Evolutionary conservation across 805 yeast species (phyloP).

Genomic region (Kurtzmaniella fragi): DNA sequence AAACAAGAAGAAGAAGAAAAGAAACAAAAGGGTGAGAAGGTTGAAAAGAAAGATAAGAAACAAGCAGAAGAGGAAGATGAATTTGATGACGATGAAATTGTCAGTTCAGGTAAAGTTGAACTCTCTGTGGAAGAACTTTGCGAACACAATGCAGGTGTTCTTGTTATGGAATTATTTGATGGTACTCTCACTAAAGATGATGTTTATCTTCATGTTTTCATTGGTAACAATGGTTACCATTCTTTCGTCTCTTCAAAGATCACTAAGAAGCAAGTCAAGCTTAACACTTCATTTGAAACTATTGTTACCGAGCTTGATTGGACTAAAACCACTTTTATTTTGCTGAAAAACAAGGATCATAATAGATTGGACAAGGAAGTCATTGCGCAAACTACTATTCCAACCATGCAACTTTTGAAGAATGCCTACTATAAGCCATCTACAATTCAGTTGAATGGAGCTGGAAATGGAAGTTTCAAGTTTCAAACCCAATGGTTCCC

Average conservation of each 20-base stretch:
- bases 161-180: conserved; percentile 60
- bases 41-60: conserved; percentile 10
- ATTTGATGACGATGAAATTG: conserved; percentile 13
- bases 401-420: conserved; percentile 61
- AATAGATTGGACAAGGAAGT: conserved; percentile 50
- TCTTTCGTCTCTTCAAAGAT: conserved; percentile 55
- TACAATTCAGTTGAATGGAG: conserved; percentile 50
- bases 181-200: conserved; percentile 53
- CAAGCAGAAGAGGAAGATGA: conserved; percentile 30
- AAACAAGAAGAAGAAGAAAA: conserved; percentile 26
- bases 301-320: conserved; percentile 71
- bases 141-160: conserved; percentile 66
- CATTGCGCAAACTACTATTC: conserved; percentile 57
- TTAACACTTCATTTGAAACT: conserved; percentile 61
- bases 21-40: conserved; percentile 13
- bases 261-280: conserved; percentile 31
- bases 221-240: conserved; percentile 70
- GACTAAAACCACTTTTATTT: conserved; percentile 61
- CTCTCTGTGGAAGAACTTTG: conserved; percentile 56
- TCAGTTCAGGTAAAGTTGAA: conserved; percentile 29
- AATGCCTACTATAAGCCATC: conserved; percentile 61
- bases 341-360: conserved; percentile 49
- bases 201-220: conserved; percentile 66
- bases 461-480: conserved; percentile 47
- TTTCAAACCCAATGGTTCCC: conserved; percentile 79